Evolutionary conservation across 148 eudicot genomes (phyloP).

Genomic region (Rhododendron henanense): DNA sequence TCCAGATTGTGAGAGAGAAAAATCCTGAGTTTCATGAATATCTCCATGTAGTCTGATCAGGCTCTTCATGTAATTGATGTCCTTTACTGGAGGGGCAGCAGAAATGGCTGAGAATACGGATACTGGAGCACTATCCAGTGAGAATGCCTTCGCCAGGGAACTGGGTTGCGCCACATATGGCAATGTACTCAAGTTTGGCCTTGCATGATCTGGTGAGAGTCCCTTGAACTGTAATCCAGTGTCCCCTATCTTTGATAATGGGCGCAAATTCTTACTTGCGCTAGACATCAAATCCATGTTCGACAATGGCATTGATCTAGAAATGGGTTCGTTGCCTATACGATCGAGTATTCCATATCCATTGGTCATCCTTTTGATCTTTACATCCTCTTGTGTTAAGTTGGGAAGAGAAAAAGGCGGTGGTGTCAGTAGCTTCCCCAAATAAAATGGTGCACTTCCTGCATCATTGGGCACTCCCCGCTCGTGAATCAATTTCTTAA

Average conservation of each 20-base stretch:
- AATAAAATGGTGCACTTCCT: background rate
- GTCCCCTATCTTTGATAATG: background rate
- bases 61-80: constrained; percentile 34
- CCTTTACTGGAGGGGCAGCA: constrained; percentile 27
- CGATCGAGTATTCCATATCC: constrained; percentile 11
- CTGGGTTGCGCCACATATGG: background rate
- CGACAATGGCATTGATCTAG: constrained; percentile 8
- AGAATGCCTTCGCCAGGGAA: background rate
- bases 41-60: constrained; percentile 54
- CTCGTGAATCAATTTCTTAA: constrained; percentile 16
- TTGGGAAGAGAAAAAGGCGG: constrained; percentile 14
- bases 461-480: background rate
- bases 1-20: constrained; percentile 4
- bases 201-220: background rate
- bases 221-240: constrained; percentile 1
- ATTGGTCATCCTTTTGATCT: constrained; percentile 14
- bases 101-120: constrained; percentile 2
- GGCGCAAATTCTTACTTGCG: background rate
- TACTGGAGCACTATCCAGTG: background rate
- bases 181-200: background rate
- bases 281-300: background rate
- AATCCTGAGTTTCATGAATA: constrained; percentile 16
- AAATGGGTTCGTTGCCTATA: constrained; percentile 5
- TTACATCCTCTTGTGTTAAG: constrained; percentile 11
- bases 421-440: background rate